Conservation (phyloP, 2,329 filamentous ascomycete genomes). For the Colletotrichum musae region DNA sequence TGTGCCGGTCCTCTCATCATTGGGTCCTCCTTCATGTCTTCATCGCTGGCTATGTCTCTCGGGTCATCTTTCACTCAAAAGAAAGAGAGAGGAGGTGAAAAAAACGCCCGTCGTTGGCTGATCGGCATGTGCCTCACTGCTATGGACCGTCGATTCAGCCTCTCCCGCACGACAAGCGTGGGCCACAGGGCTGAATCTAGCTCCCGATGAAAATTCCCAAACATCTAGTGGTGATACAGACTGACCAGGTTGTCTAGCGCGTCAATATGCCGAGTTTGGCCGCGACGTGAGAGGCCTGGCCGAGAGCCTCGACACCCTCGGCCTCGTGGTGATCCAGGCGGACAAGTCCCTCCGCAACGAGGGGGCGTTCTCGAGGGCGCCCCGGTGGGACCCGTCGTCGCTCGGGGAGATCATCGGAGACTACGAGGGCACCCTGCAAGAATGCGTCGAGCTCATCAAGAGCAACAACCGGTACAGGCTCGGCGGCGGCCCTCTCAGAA, state of each 20-base stretch:
- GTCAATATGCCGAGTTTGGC: slow-evolving; percentile 52
- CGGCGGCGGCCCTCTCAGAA: slow-evolving; percentile 47
- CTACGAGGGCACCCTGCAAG: slow-evolving; percentile 49
- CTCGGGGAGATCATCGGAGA: slow-evolving; percentile 50
- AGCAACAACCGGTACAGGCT: slow-evolving; percentile 49
- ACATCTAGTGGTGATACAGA: neutral
- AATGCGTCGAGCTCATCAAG: slow-evolving; percentile 49
- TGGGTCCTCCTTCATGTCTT: neutral
- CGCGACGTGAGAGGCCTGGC: slow-evolving; percentile 49
- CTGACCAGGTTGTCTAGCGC: slow-evolving; percentile 44
- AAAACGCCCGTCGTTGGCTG: neutral
- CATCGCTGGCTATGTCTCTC: neutral
- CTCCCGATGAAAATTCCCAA: neutral
- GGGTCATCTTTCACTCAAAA: neutral
- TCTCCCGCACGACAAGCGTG: no score
- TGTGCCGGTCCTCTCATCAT: no score
- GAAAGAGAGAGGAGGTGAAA: no score
- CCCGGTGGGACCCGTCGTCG: slow-evolving; percentile 43
- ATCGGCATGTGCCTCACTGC: slow-evolving; percentile 6
- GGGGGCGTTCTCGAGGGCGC: slow-evolving; percentile 41
- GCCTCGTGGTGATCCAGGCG: slow-evolving; percentile 47
- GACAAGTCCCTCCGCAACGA: slow-evolving; percentile 46
- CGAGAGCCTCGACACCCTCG: slow-evolving; percentile 50
- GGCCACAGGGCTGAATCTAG: no score
- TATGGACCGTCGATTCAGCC: neutral